Conservation (phyloP, 208 protist genomes). For the Trypanosoma caninum region DNA sequence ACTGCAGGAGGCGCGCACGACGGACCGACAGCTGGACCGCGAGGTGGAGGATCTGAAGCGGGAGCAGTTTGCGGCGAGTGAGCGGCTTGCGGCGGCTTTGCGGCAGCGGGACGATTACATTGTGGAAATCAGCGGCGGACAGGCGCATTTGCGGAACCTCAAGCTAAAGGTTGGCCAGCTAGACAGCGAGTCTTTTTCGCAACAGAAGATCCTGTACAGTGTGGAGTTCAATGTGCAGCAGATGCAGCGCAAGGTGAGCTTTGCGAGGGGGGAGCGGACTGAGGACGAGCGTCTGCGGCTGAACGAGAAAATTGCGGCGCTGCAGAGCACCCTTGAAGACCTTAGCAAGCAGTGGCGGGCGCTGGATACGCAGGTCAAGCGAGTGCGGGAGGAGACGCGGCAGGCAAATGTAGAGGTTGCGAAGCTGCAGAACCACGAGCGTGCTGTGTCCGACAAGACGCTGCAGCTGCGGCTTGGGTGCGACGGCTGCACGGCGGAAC, state of each 20-base stretch:
- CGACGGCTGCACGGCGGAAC: constrained; percentile 60
- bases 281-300: constrained; percentile 89
- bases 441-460: constrained; percentile 47
- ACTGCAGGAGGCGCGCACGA: constrained; percentile 50
- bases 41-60: constrained; percentile 84
- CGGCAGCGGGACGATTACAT: constrained; percentile 61
- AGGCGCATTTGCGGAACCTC: constrained; percentile 86
- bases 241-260: constrained; percentile 93
- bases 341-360: constrained; percentile 70
- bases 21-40: constrained; percentile 47
- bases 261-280: constrained; percentile 85
- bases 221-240: constrained; percentile 94
- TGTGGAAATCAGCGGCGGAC: constrained; percentile 80
- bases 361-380: constrained; percentile 88
- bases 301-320: constrained; percentile 80
- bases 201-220: constrained; percentile 93
- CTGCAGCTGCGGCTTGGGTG: constrained; percentile 83
- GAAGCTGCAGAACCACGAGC: constrained; percentile 49
- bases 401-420: constrained; percentile 55
- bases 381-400: constrained; percentile 81
- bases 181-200: constrained; percentile 82
- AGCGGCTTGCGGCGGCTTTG: constrained; percentile 68
- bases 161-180: constrained; percentile 77
- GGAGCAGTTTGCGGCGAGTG: constrained; percentile 74
- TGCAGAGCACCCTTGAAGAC: constrained; percentile 83